phyloP scores from a whole-genome alignment of 2,329 filamentous ascomycete genomes.

The Xylariaceae sp. region DNA sequence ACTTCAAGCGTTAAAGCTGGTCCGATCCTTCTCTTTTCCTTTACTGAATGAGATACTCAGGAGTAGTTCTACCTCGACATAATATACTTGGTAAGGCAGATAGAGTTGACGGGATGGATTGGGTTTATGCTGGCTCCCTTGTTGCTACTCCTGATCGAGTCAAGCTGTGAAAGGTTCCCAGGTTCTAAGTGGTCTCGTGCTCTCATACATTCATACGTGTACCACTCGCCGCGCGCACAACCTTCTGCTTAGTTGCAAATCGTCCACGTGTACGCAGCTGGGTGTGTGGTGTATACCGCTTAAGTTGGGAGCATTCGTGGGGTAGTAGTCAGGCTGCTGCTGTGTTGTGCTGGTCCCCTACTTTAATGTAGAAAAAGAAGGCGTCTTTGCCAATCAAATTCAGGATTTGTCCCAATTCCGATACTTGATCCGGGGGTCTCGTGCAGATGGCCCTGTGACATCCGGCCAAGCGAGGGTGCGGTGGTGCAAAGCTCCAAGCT shows the following conservation, averaged over 20 bases:
- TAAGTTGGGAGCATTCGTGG: constrained; percentile 36
- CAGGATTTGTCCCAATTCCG: constrained; percentile 35
- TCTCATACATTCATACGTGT: constrained; percentile 41
- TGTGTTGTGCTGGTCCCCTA: constrained; percentile 34
- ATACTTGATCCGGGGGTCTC: constrained; percentile 37
- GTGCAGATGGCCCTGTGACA: constrained; percentile 39
- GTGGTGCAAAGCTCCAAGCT: constrained; percentile 15
- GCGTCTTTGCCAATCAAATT: constrained; percentile 39
- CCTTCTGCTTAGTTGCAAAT: constrained; percentile 35
- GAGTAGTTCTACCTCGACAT: constrained; percentile 29
- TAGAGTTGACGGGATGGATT: constrained; percentile 25
- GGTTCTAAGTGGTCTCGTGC: constrained; percentile 22
- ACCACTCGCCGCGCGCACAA: constrained; percentile 37
- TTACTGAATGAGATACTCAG: constrained; percentile 4
- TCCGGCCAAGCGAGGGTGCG: constrained; percentile 30
- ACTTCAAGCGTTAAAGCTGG: constrained; percentile 19
- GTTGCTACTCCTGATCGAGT: constrained; percentile 32
- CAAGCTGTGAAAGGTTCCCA: constrained; percentile 27
- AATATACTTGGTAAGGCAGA: constrained; percentile 34
- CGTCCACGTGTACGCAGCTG: constrained; percentile 41
- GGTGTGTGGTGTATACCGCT: constrained; percentile 18
- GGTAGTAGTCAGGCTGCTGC: constrained; percentile 39
- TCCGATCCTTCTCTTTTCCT: constrained; percentile 1
- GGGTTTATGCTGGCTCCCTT: constrained; percentile 34
- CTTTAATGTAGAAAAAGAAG: constrained; percentile 17